Evolutionary conservation across 768 basidiomycete species (phyloP).

Genomic region (Lentinula sp.): DNA sequence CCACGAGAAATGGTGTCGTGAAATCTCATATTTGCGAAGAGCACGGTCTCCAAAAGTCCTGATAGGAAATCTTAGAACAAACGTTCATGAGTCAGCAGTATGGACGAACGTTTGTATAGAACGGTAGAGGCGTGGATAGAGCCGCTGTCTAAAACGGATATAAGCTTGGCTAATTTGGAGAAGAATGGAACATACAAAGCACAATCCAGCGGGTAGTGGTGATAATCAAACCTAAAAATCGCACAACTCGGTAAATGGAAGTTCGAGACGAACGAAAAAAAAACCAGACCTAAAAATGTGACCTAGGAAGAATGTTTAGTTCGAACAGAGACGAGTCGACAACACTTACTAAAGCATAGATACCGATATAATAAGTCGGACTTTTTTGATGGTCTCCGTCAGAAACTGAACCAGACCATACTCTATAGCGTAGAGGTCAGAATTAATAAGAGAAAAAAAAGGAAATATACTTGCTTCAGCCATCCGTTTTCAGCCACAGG

Average conservation of each 20-base stretch:
- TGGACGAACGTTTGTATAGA: constrained; percentile 56
- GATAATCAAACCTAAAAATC: constrained; percentile 31
- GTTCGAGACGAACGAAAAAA: background rate
- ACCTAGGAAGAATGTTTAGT: constrained; percentile 12
- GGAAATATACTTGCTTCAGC: constrained; percentile 36
- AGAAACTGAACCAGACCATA: constrained; percentile 51
- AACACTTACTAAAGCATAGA: constrained; percentile 66
- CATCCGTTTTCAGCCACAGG: constrained; percentile 73
- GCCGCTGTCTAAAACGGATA: constrained; percentile 46
- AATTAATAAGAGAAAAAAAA: constrained; percentile 15
- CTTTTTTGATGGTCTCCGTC: constrained; percentile 32
- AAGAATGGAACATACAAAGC: constrained; percentile 48
- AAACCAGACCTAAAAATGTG: constrained; percentile 30
- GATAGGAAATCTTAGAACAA: background rate
- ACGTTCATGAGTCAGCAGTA: background rate
- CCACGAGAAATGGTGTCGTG: constrained; percentile 90
- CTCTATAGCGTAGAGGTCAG: constrained; percentile 19
- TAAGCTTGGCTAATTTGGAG: background rate
- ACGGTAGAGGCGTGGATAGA: constrained; percentile 78
- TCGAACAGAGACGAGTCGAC: constrained; percentile 1
- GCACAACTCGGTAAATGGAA: background rate
- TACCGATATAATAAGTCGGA: constrained; percentile 55
- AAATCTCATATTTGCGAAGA: constrained; percentile 88
- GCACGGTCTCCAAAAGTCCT: constrained; percentile 69
- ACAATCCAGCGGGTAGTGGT: constrained; percentile 63